Conservation (phyloP, 495 filamentous ascomycete species). For the Aspergillus saccharolyticus region DNA sequence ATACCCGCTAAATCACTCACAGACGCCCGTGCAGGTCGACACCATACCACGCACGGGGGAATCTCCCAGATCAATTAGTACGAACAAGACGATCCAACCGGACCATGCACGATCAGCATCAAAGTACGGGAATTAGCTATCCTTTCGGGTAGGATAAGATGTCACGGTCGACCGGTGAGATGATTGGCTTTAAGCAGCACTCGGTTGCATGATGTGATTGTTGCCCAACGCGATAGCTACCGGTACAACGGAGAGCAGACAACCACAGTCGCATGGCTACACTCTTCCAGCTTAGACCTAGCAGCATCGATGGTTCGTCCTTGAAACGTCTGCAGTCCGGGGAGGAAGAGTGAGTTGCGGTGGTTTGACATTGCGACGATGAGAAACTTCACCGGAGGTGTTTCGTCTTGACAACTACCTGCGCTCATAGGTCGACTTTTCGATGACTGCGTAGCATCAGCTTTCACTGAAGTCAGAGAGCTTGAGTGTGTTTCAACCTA, state of each 20-base stretch:
- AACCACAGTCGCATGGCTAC: neutral
- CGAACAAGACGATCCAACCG: neutral
- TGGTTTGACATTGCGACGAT: too few species aligned
- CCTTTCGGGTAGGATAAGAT: neutral
- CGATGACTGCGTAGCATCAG: neutral
- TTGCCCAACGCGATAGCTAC: constrained; percentile 10
- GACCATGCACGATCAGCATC: neutral
- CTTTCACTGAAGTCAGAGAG: neutral
- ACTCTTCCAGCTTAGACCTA: too few species aligned
- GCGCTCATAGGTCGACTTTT: neutral
- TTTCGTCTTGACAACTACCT: neutral
- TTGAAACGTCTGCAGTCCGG: neutral
- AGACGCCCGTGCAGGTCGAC: neutral
- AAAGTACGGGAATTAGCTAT: neutral
- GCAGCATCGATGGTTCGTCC: neutral
- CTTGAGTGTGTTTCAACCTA: neutral
- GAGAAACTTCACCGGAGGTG: too few species aligned
- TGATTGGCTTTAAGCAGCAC: constrained; percentile 2
- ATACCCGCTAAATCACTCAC: too few species aligned
- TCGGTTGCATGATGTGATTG: constrained; percentile 11
- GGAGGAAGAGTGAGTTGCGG: too few species aligned
- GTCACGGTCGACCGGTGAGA: constrained; percentile 1
- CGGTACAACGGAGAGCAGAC: neutral
- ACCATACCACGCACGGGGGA: neutral
- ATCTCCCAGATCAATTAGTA: neutral